phyloP scores from a whole-genome alignment of 208 protist species.

The Wallacemonas sp. region DNA sequence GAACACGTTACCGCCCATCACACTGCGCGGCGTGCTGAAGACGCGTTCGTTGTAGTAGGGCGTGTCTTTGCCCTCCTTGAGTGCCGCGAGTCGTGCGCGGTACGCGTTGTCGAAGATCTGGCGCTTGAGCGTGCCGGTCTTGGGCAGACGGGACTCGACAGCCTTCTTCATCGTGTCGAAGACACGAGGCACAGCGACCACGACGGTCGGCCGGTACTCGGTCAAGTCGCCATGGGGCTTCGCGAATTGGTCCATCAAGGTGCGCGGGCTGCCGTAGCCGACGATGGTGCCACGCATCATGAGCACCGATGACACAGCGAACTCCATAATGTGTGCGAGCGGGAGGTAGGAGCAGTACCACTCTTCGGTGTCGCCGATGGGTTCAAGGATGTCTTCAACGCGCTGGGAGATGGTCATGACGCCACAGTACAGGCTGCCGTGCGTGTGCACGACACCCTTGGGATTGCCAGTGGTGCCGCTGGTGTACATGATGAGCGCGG shows the following conservation, averaged over 20 bases:
- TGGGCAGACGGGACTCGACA: conserved; percentile 68
- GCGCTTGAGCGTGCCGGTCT: conserved; percentile 52
- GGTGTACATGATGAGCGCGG: conserved; percentile 90
- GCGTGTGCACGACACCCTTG: conserved; percentile 86
- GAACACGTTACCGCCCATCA: conserved; percentile 73
- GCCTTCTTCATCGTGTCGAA: conserved; percentile 85
- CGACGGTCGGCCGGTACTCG: conserved; percentile 69
- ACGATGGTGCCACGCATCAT: conserved; percentile 65
- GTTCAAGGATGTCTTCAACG: conserved; percentile 49
- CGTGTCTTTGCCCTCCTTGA: conserved; percentile 73
- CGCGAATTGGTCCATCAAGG: conserved; percentile 64
- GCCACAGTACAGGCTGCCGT: conserved; percentile 68
- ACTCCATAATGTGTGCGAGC: conserved; percentile 93
- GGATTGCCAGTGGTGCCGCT: conserved; percentile 89
- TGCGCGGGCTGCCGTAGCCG: conserved; percentile 78
- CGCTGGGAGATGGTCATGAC: conserved; percentile 48
- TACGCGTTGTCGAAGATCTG: conserved; percentile 77
- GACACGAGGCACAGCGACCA: conserved; percentile 85
- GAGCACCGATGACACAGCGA: conserved; percentile 63
- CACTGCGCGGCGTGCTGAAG: conserved; percentile 46
- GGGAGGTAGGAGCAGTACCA: conserved; percentile 90
- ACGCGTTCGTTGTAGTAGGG: conserved; percentile 83
- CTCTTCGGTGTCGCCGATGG: conserved; percentile 42
- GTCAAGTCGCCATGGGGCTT: conserved; percentile 80
- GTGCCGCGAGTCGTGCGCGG: conserved; percentile 46